Evolutionary conservation across 2,329 filamentous ascomycete species (phyloP).

Genomic region (Magnaporthiopsis rhizophila): DNA sequence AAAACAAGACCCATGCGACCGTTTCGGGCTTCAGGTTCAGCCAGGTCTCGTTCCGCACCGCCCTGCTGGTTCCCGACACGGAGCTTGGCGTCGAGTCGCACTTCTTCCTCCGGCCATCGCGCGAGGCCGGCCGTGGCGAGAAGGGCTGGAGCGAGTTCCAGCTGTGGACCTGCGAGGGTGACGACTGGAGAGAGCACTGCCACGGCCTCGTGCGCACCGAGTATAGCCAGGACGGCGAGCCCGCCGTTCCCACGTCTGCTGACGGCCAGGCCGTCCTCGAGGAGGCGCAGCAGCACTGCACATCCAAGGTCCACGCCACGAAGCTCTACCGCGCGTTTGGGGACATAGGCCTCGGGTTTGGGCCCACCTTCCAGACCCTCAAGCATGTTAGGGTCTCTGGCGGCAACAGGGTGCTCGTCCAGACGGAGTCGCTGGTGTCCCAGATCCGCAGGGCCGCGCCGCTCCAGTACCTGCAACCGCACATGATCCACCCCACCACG

Average conservation of each 20-base stretch:
- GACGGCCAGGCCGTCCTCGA: neutral
- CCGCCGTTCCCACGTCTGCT: neutral
- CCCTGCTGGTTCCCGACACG: slow-evolving; percentile 16
- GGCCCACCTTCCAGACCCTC: slow-evolving; percentile 14
- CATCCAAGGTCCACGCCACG: slow-evolving; percentile 8
- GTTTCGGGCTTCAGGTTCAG: slow-evolving; percentile 11
- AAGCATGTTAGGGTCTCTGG: slow-evolving; percentile 12
- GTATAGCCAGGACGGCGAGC: slow-evolving; percentile 2
- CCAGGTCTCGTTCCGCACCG: slow-evolving; percentile 16
- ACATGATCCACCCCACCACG: slow-evolving; percentile 15
- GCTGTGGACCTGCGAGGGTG: slow-evolving; percentile 15
- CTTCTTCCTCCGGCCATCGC: slow-evolving; percentile 14
- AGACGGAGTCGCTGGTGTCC: neutral
- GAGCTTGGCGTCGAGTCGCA: slow-evolving; percentile 11
- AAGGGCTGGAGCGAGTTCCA: slow-evolving; percentile 18
- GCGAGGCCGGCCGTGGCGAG: neutral
- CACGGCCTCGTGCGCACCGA: slow-evolving; percentile 15
- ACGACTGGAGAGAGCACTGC: slow-evolving; percentile 18
- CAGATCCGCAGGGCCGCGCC: slow-evolving; percentile 11
- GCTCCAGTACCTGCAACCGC: slow-evolving; percentile 11
- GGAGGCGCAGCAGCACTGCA: slow-evolving; percentile 10
- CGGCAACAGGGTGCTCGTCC: neutral
- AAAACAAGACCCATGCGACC: neutral
- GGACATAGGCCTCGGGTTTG: slow-evolving; percentile 15
- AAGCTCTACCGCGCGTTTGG: slow-evolving; percentile 7